Evolutionary conservation across 2,329 filamentous ascomycete genomes (phyloP).

Genomic region (Pseudocercospora musae): DNA sequence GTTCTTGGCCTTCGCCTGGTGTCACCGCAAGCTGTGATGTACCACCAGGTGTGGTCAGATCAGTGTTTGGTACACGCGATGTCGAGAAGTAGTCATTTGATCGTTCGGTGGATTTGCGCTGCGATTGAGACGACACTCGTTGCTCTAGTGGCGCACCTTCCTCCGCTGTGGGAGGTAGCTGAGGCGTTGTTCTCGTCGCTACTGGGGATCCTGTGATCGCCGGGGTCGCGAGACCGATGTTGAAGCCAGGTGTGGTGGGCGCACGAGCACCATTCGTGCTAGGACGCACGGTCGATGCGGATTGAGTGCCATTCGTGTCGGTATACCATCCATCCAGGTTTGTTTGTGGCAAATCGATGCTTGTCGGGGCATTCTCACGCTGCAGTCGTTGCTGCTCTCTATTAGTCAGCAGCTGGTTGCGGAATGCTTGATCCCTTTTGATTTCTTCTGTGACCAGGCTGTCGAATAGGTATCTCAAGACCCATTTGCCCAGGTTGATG

Average conservation of each 20-base stretch:
- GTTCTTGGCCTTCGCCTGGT: constrained; percentile 32
- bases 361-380: constrained; percentile 57
- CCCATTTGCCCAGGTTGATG: constrained; percentile 96
- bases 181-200: constrained; percentile 34
- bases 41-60: constrained; percentile 27
- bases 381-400: constrained; percentile 56
- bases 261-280: constrained; percentile 60
- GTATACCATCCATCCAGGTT: constrained; percentile 41
- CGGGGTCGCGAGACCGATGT: constrained; percentile 60
- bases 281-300: constrained; percentile 55
- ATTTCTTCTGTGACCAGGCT: constrained; percentile 89
- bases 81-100: constrained; percentile 74
- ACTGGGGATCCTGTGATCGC: constrained; percentile 35
- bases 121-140: constrained; percentile 53
- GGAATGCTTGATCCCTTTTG: constrained; percentile 69
- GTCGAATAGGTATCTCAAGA: constrained; percentile 86
- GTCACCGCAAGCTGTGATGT: constrained; percentile 30
- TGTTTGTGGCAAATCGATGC: constrained; percentile 55
- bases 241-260: constrained; percentile 69
- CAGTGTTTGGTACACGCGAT: constrained; percentile 50
- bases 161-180: constrained; percentile 38
- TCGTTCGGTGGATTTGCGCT: constrained; percentile 58
- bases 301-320: constrained; percentile 41
- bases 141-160: constrained; percentile 52
- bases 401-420: constrained; percentile 64